phyloP scores from a whole-genome alignment of 208 protist genomes.

The Trypanosoma grayi region DNA sequence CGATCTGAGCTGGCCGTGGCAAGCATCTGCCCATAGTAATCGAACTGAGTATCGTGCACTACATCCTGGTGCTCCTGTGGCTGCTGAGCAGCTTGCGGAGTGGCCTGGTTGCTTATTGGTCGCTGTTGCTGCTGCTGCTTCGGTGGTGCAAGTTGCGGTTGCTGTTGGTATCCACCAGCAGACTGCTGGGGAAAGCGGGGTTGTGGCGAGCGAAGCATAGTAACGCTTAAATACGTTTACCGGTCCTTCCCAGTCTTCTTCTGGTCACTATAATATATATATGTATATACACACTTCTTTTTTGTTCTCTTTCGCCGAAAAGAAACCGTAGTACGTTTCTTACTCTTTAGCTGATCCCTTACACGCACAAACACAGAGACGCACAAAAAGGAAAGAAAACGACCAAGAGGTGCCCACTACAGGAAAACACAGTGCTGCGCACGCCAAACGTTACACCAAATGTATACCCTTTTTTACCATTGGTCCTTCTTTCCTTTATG shows the following conservation, averaged over 20 bases:
- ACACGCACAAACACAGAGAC: too few relatives aligned
- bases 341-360: too few relatives aligned
- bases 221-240: neutral
- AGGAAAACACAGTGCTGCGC: too few relatives aligned
- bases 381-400: too few relatives aligned
- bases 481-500: too few relatives aligned
- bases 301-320: neutral
- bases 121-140: constrained; percentile 10
- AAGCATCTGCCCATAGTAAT: constrained; percentile 98
- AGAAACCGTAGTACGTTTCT: too few relatives aligned
- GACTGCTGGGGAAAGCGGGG: constrained; percentile 7
- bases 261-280: neutral
- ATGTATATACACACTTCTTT: constrained; percentile 6
- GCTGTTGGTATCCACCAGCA: constrained; percentile 1
- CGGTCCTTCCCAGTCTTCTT: neutral
- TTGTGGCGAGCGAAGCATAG: constrained; percentile 18
- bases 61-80: constrained; percentile 83
- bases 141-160: neutral
- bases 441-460: too few relatives aligned
- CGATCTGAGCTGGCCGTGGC: constrained; percentile 97
- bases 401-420: too few relatives aligned
- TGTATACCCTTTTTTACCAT: neutral
- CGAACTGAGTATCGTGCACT: constrained; percentile 97
- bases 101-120: neutral
- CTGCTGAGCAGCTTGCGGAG: neutral